phyloP scores from a whole-genome alignment of 495 filamentous ascomycete genomes.

The Achaetomiella virescens region DNA sequence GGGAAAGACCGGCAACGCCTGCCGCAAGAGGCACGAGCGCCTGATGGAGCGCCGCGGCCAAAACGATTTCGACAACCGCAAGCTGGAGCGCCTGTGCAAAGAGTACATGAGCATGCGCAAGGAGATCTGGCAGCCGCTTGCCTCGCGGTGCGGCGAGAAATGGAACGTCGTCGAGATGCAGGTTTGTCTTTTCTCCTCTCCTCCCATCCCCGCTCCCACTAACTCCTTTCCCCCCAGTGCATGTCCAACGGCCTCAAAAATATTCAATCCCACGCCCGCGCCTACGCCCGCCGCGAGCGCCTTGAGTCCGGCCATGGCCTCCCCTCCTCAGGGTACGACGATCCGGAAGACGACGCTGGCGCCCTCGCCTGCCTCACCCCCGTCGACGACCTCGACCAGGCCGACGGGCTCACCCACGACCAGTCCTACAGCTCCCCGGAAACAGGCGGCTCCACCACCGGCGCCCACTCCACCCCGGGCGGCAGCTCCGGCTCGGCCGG shows the following conservation, averaged over 20 bases:
- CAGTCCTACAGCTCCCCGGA: conserved; percentile 45
- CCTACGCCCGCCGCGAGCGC: conserved; percentile 46
- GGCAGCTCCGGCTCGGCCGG: conserved; percentile 21
- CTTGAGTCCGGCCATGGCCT: conserved; percentile 38
- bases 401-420: conserved; percentile 12
- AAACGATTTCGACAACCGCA: conserved; percentile 63
- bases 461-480: conserved; percentile 30
- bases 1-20: conserved; percentile 68
- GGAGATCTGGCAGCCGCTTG: conserved; percentile 65
- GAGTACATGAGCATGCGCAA: conserved; percentile 63
- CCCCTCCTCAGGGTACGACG: conserved; percentile 43
- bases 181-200: conserved; percentile 40
- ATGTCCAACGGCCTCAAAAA: conserved; percentile 56
- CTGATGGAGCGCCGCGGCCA: conserved; percentile 60
- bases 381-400: conserved; percentile 38
- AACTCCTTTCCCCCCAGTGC: conserved; percentile 31
- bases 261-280: conserved; percentile 47
- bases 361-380: conserved; percentile 44
- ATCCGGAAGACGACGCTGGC: conserved; percentile 39
- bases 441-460: conserved; percentile 22
- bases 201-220: not conserved
- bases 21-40: conserved; percentile 70
- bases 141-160: conserved; percentile 56
- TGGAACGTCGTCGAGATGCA: conserved; percentile 66
- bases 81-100: conserved; percentile 58